These are phyloP conservation scores for Camellia oleifera DNA, from an alignment of 179 eudicot species.

Conservation along the genomic window DNA sequence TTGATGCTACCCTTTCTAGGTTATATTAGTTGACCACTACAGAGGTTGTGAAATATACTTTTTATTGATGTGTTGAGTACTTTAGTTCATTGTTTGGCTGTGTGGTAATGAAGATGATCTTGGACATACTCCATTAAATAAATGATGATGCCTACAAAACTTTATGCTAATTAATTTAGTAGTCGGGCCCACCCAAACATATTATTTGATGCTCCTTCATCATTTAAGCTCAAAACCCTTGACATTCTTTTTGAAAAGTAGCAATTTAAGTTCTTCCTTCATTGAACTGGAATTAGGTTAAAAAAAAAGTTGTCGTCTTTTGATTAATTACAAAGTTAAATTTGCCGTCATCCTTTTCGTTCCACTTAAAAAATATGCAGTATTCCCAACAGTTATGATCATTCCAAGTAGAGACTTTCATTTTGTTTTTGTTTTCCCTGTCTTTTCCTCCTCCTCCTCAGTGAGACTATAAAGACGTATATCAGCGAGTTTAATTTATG, in stretches of 20 bases:
- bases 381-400: not conserved
- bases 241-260: not conserved
- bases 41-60: no score
- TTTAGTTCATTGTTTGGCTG: no score
- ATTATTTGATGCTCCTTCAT: not conserved
- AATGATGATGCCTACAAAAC: conserved; percentile 3
- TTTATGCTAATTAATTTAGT: not conserved
- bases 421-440: no score
- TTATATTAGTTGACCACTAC: not conserved
- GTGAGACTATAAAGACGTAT: not conserved
- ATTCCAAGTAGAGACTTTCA: not conserved
- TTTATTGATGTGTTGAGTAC: no score
- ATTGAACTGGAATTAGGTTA: not conserved
- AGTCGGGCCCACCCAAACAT: conserved; percentile 3
- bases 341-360: not conserved
- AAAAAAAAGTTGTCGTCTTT: not conserved
- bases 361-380: not conserved
- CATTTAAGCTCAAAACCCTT: not conserved
- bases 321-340: not conserved
- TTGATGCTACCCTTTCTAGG: not conserved
- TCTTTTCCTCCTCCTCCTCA: not conserved
- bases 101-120: not conserved
- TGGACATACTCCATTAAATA: not conserved
- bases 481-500: not conserved
- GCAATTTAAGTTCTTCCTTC: not conserved